Conservation (phyloP, 1,139 yeast species). For the Blastobotrys elegans region DNA sequence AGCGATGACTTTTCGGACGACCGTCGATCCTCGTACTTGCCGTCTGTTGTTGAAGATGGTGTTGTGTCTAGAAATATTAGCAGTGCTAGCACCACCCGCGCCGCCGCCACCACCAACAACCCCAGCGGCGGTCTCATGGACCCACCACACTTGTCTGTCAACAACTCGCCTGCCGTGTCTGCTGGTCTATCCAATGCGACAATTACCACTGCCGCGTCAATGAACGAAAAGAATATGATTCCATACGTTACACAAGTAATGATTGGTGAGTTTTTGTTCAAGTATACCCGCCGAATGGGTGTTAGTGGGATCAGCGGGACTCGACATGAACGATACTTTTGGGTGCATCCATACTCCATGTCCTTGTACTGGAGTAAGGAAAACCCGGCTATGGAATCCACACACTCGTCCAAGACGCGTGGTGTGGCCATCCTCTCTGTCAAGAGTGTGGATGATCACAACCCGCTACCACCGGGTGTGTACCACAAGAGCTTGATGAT, state of each 20-base stretch:
- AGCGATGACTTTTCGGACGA: slow-evolving; percentile 13
- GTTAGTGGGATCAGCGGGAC: slow-evolving; percentile 69
- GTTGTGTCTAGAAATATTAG: slow-evolving; percentile 5
- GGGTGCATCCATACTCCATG: slow-evolving; percentile 93
- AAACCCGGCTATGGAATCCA: slow-evolving; percentile 63
- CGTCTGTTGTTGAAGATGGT: slow-evolving; percentile 16
- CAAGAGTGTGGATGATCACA: slow-evolving; percentile 75
- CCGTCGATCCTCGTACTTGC: slow-evolving; percentile 5
- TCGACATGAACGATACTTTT: slow-evolving; percentile 88
- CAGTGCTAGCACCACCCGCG: not conserved
- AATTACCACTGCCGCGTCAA: slow-evolving; percentile 56
- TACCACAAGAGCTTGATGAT: slow-evolving; percentile 81
- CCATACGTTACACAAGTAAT: slow-evolving; percentile 90
- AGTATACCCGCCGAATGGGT: slow-evolving; percentile 76
- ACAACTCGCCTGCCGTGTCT: slow-evolving; percentile 1
- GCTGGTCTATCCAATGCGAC: slow-evolving; percentile 37
- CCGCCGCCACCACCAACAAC: not conserved
- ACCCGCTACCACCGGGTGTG: slow-evolving; percentile 86
- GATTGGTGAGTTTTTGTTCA: slow-evolving; percentile 85
- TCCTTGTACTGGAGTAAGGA: slow-evolving; percentile 85
- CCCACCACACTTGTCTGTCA: slow-evolving; percentile 5
- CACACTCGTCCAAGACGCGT: slow-evolving; percentile 54
- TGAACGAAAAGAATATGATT: slow-evolving; percentile 69
- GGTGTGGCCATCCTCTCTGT: slow-evolving; percentile 81
- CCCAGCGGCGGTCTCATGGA: slow-evolving; percentile 5